phyloP scores from a whole-genome alignment of 1,139 yeast species.

The Yarrowia galli region DNA sequence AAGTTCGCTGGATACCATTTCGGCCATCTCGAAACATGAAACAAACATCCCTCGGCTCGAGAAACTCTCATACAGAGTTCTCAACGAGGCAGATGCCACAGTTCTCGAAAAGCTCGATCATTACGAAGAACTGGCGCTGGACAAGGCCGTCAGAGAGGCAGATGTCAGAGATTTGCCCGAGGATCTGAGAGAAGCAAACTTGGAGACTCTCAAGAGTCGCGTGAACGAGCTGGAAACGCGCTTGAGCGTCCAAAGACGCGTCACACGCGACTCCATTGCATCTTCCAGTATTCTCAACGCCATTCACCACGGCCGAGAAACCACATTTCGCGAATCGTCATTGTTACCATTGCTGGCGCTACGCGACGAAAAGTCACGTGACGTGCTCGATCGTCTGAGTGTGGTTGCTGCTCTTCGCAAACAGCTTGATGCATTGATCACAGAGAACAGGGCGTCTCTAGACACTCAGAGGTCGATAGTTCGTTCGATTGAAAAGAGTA shows the following conservation, averaged over 20 bases:
- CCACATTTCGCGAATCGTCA: conserved; percentile 22
- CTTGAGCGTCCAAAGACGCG: conserved; percentile 32
- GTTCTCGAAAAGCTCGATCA: conserved; percentile 15
- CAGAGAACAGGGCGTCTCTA: conserved; percentile 9
- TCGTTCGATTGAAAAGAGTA: conserved; percentile 4
- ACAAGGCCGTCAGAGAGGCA: conserved; percentile 4
- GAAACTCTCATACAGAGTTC: conserved; percentile 16
- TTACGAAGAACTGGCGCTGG: not conserved
- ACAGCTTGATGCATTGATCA: not conserved
- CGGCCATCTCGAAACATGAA: conserved; percentile 22
- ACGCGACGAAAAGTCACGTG: conserved; percentile 25
- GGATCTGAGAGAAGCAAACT: not conserved
- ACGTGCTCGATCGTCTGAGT: not conserved
- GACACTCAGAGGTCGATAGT: conserved; percentile 9
- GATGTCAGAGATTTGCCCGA: not conserved
- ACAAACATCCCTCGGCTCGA: conserved; percentile 9
- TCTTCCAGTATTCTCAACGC: conserved; percentile 32
- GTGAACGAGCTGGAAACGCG: conserved; percentile 39
- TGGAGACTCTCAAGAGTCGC: conserved; percentile 22
- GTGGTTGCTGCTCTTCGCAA: not conserved
- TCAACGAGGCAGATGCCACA: not conserved
- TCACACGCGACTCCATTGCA: conserved; percentile 28
- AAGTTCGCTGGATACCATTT: conserved; percentile 24
- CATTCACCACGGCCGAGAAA: conserved; percentile 33
- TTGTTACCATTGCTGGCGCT: conserved; percentile 15